These are phyloP conservation scores for Toxoplasma gondii DNA, from an alignment of 169 alveolate genomes.

Conservation along the genomic window DNA sequence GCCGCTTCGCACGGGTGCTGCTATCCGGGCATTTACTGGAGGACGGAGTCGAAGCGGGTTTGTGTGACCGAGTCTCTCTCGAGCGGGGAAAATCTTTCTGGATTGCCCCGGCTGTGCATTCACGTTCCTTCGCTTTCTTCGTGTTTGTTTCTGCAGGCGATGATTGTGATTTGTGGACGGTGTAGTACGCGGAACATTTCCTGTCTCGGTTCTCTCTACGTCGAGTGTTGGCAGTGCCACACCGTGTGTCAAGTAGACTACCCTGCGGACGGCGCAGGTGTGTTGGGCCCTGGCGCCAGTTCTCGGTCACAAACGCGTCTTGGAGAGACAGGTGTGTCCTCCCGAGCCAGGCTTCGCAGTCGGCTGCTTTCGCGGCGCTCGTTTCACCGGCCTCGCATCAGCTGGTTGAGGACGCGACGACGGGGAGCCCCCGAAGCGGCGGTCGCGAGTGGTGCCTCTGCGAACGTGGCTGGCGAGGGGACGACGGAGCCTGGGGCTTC, in stretches of 20 bases:
- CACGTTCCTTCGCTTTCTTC: too few relatives aligned
- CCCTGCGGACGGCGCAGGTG: neutral
- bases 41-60: too few relatives aligned
- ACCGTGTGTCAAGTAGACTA: conserved; percentile 57
- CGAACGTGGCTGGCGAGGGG: neutral
- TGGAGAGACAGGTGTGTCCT: neutral
- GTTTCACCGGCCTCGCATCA: neutral
- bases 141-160: conserved; percentile 24
- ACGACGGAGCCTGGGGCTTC: neutral
- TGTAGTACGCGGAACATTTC: conserved; percentile 56
- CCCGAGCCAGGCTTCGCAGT: neutral
- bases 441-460: neutral
- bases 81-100: too few relatives aligned
- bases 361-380: neutral
- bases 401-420: neutral
- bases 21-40: too few relatives aligned
- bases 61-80: too few relatives aligned
- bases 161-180: conserved; percentile 62
- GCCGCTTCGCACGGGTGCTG: too few relatives aligned
- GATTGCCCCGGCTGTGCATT: too few relatives aligned
- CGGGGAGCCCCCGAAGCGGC: neutral
- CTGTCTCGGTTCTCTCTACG: conserved; percentile 42
- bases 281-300: neutral
- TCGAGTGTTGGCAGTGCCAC: conserved; percentile 63
- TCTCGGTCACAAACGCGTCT: neutral